These are phyloP conservation scores for Nakazawaea wickerhamii DNA, from an alignment of 805 yeast genomes.

Conservation along the genomic window DNA sequence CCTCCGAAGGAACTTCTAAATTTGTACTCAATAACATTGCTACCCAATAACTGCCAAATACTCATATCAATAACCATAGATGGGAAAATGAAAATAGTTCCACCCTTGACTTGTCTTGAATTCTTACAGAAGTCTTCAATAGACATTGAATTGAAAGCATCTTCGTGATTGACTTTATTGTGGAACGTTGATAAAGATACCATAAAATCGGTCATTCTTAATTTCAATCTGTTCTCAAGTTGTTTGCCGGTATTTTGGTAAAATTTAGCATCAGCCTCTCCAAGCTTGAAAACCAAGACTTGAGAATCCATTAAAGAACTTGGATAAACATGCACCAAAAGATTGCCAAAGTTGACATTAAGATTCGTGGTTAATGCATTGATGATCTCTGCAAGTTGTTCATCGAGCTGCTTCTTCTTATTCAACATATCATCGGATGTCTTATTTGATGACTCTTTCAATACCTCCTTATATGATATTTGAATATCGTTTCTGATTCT, in stretches of 20 bases:
- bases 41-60: slow-evolving; percentile 53
- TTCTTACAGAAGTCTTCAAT: slow-evolving; percentile 52
- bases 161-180: slow-evolving; percentile 43
- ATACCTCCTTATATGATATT: slow-evolving; percentile 68
- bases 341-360: slow-evolving; percentile 50
- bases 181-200: slow-evolving; percentile 64
- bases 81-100: slow-evolving; percentile 76
- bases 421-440: slow-evolving; percentile 12
- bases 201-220: slow-evolving; percentile 56
- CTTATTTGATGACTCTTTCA: slow-evolving; percentile 47
- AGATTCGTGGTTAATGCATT: slow-evolving; percentile 60
- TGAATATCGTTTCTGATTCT: slow-evolving; percentile 71
- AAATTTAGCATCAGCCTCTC: slow-evolving; percentile 47
- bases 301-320: slow-evolving; percentile 73
- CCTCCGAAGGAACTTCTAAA: slow-evolving; percentile 80
- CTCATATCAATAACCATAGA: slow-evolving; percentile 70
- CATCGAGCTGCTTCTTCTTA: slow-evolving; percentile 16
- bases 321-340: slow-evolving; percentile 71
- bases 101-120: slow-evolving; percentile 65
- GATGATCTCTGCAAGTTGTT: slow-evolving; percentile 21
- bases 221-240: slow-evolving; percentile 50
- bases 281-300: slow-evolving; percentile 59
- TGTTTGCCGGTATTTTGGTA: slow-evolving; percentile 40
- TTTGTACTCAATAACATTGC: slow-evolving; percentile 55
- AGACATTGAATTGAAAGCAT: slow-evolving; percentile 33